Conservation (phyloP, 2,329 filamentous ascomycete species). For the Oidium heveae region DNA sequence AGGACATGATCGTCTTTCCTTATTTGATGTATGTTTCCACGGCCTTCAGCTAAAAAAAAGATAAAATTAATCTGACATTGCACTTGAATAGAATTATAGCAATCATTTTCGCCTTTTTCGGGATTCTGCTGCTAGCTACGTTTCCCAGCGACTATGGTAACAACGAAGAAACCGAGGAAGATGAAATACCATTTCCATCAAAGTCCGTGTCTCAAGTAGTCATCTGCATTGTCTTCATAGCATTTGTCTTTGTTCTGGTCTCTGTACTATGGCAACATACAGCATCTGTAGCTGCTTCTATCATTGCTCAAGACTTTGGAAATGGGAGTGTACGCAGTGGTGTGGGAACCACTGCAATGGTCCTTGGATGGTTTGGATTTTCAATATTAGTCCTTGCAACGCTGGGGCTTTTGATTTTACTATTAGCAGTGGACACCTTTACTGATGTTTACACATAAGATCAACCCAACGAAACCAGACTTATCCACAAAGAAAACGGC, state of each 20-base stretch:
- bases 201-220: constrained; percentile 80
- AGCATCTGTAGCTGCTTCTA: constrained; percentile 79
- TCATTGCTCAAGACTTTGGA: constrained; percentile 77
- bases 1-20: constrained; percentile 94
- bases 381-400: constrained; percentile 83
- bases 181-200: constrained; percentile 82
- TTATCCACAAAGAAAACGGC: too few relatives aligned
- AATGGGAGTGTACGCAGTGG: constrained; percentile 73
- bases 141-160: constrained; percentile 72
- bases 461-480: too few relatives aligned
- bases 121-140: constrained; percentile 79
- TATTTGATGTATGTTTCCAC: constrained; percentile 54
- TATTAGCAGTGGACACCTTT: constrained; percentile 22
- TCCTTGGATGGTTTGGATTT: constrained; percentile 94
- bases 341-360: constrained; percentile 86
- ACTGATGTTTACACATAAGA: background rate
- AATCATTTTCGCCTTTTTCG: constrained; percentile 90
- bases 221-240: constrained; percentile 70
- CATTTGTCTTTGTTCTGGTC: constrained; percentile 47
- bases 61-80: background rate
- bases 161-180: constrained; percentile 58
- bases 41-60: background rate
- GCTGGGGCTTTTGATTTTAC: constrained; percentile 87
- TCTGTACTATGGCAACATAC: constrained; percentile 78
- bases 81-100: constrained; percentile 55